Conservation (phyloP, 176 grass and related monocot species). For the Guadua angustifolia region DNA sequence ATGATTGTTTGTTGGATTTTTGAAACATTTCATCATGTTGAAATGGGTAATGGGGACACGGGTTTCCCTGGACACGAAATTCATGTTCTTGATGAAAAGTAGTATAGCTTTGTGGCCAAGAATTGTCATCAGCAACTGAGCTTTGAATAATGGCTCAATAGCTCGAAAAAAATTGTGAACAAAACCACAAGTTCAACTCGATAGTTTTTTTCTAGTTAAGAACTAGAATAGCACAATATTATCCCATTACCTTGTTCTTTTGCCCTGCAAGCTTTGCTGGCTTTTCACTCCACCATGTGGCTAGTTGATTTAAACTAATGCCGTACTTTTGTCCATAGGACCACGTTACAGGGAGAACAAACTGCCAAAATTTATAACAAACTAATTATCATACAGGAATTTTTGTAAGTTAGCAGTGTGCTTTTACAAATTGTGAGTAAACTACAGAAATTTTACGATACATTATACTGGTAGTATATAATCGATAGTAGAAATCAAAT, state of each 20-base stretch:
- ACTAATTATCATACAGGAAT: background rate
- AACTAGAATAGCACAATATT: background rate
- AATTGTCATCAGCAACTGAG: background rate
- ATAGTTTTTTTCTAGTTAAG: background rate
- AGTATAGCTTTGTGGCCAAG: background rate
- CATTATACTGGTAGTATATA: no score
- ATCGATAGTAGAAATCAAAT: no score
- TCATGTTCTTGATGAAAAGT: background rate
- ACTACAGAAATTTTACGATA: background rate
- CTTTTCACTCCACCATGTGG: conserved; percentile 88
- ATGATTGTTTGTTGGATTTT: no score
- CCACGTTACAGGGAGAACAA: conserved; percentile 95
- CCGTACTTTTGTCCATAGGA: conserved; percentile 74
- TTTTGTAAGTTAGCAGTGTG: background rate
- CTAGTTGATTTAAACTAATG: conserved; percentile 75
- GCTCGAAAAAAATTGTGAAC: background rate
- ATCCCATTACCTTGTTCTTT: conserved; percentile 70
- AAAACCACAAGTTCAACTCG: background rate
- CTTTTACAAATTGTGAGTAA: background rate
- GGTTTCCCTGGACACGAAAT: no score
- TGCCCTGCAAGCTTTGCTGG: conserved; percentile 84
- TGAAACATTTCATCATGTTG: no score
- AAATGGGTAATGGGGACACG: no score
- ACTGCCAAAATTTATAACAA: conserved; percentile 56
- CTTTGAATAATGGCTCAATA: background rate